Evolutionary conservation across 495 filamentous ascomycete genomes (phyloP).

Genomic region (Penicillium dipodomyicola): DNA sequence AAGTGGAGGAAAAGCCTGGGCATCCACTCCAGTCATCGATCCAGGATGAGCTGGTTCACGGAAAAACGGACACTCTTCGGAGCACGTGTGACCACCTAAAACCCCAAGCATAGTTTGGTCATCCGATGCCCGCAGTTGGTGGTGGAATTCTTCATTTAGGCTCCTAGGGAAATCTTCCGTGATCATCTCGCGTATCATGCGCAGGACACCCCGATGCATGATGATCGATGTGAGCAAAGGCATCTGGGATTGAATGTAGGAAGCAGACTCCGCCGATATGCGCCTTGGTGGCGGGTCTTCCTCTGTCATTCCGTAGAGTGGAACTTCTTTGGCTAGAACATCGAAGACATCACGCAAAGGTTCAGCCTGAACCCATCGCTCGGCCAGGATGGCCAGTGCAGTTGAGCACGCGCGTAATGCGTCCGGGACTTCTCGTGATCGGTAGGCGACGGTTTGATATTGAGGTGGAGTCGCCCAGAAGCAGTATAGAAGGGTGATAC

Average conservation of each 20-base stretch:
- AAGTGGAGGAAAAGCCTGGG: not conserved
- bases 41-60: conserved; percentile 4
- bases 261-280: conserved; percentile 5
- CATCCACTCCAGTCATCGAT: not conserved
- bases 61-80: conserved; percentile 12
- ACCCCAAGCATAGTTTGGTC: not conserved
- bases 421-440: conserved; percentile 6
- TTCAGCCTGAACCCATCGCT: conserved; percentile 24
- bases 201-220: conserved; percentile 19
- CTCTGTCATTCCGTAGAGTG: not conserved
- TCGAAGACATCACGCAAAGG: conserved; percentile 26
- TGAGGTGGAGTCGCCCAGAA: conserved; percentile 22
- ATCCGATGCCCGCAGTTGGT: not conserved
- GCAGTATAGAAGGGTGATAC: conserved; percentile 25
- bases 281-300: not conserved
- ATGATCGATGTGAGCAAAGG: conserved; percentile 11
- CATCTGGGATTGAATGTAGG: conserved; percentile 10
- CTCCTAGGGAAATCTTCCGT: conserved; percentile 19
- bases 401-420: conserved; percentile 22
- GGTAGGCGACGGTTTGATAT: conserved; percentile 10
- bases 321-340: conserved; percentile 16
- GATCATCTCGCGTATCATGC: conserved; percentile 23
- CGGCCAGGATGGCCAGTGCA: conserved; percentile 19
- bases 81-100: conserved; percentile 6
- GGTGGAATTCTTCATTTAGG: not conserved